Percentiles rank a stretch among this genome's conserved stretches.
Evolutionary conservation across 1,284 basidiomycete genomes (phyloP).

Genomic region (Cystobasidium sp.): DNA sequence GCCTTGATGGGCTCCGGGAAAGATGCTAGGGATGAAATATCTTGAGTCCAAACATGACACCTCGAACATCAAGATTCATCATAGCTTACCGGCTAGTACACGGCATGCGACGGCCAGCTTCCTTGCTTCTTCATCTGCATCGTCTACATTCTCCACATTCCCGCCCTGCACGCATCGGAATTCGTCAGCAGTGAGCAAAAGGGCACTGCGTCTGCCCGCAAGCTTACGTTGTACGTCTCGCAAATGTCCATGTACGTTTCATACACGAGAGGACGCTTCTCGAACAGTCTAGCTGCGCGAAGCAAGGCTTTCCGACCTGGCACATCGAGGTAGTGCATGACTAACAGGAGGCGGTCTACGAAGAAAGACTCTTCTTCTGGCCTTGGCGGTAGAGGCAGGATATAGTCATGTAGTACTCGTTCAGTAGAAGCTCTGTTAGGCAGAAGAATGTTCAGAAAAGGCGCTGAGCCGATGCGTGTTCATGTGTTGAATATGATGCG

Average conservation of each 20-base stretch:
- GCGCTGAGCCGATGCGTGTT: neutral
- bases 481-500: neutral
- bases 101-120: constrained; percentile 60
- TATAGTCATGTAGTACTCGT: constrained; percentile 70
- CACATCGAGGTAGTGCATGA: constrained; percentile 73
- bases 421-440: constrained; percentile 65
- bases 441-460: neutral
- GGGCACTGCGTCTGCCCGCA: neutral
- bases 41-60: constrained; percentile 35
- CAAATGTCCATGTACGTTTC: constrained; percentile 72
- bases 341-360: constrained; percentile 79
- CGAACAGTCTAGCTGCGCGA: constrained; percentile 67
- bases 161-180: constrained; percentile 67
- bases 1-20: constrained; percentile 76
- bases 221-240: constrained; percentile 75
- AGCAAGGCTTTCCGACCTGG: constrained; percentile 66
- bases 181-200: neutral
- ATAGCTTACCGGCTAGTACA: constrained; percentile 65
- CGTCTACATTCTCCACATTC: constrained; percentile 77
- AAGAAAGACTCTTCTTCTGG: constrained; percentile 73
- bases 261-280: constrained; percentile 68
- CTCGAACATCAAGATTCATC: constrained; percentile 9
- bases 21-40: constrained; percentile 56
- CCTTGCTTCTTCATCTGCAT: constrained; percentile 64
- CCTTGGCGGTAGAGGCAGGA: constrained; percentile 80